Base-by-base conservation (phyloP, 306 rosid species). In the Hippophae tibetana region DNA sequence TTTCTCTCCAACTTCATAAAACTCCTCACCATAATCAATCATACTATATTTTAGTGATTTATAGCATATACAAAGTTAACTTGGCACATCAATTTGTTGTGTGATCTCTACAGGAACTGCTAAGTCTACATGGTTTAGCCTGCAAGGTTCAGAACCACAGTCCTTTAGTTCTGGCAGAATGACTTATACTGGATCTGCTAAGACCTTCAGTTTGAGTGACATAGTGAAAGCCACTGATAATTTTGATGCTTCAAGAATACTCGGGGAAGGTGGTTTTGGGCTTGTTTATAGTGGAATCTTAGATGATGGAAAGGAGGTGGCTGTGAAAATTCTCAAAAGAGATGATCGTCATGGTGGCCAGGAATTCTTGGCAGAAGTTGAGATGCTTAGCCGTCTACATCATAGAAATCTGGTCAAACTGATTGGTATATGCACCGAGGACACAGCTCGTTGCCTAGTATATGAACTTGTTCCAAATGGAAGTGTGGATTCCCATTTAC, bases 251-350 rank as follows among this genome's bases (percentile, higher is more conserved):
- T 72, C 95, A 63, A 88, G 90, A 74, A 79, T 92, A 86, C 77
- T 92, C 68, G 96, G 99, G 70, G 99, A 92, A 88, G 99, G 99
- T 47, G 99, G 99, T 6, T 92, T 92, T 74, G 99, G 99, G 51
- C 76, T 86, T 64, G 99, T 92, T 59, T 92, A 82, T 70, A 78
- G 77, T 54, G 96, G 93, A 27, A 42, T 74, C 70, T 70, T 92
- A 13, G 80, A 84, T 58, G 94, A 92, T 77, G 94, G 96, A 76
- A 86, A 84, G 75, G 70, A 85, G 51, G 89, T 88, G 56, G 99
- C 99, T 14, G 95, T 92, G 69, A 92, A 92, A 79, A 70, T 88
- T 68, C 99, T 92, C 60, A 92, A 92, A 74, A 77, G 95, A 79
- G 83, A 86, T 38, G 84, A 86, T 82, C 95, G 67, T 40, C 96